Evolutionary conservation across 1,284 basidiomycete genomes (phyloP).

Genomic region (Trametes versicolor): DNA sequence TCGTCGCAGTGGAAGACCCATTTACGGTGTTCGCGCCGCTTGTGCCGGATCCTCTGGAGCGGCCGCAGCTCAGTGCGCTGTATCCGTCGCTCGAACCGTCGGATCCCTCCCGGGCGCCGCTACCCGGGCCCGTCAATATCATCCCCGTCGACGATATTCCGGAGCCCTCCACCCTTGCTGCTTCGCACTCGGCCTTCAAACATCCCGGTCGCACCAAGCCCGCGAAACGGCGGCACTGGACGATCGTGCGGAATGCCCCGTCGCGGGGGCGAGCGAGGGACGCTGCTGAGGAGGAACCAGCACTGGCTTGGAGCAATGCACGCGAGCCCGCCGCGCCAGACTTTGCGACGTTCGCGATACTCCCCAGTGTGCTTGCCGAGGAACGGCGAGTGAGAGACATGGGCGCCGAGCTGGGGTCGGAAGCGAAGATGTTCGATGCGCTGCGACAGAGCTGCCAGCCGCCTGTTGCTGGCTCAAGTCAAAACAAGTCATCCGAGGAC

Average conservation of each 20-base stretch:
- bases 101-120: slow-evolving; percentile 33
- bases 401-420: slow-evolving; percentile 44
- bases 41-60: slow-evolving; percentile 62
- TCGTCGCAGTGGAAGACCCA: slow-evolving; percentile 75
- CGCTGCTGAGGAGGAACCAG: slow-evolving; percentile 56
- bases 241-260: slow-evolving; percentile 49
- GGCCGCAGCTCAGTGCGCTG: slow-evolving; percentile 66
- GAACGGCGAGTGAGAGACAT: slow-evolving; percentile 54
- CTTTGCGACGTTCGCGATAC: slow-evolving; percentile 66
- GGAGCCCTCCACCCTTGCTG: slow-evolving; percentile 14
- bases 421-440: slow-evolving; percentile 49
- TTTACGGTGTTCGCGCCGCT: slow-evolving; percentile 72
- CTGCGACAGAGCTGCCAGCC: slow-evolving; percentile 39
- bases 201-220: slow-evolving; percentile 26
- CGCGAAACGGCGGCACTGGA: slow-evolving; percentile 51
- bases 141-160: slow-evolving; percentile 34
- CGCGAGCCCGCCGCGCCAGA: slow-evolving; percentile 64
- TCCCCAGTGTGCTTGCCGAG: slow-evolving; percentile 58
- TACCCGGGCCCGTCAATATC: slow-evolving; percentile 46
- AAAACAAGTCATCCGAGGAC: slow-evolving; percentile 11
- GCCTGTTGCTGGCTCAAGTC: not conserved
- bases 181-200: slow-evolving; percentile 19
- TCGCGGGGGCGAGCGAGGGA: slow-evolving; percentile 62
- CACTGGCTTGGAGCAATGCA: slow-evolving; percentile 53
- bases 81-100: slow-evolving; percentile 52